Evolutionary conservation across 1,284 basidiomycete genomes (phyloP).

Genomic region (Puccinia novopanici): DNA sequence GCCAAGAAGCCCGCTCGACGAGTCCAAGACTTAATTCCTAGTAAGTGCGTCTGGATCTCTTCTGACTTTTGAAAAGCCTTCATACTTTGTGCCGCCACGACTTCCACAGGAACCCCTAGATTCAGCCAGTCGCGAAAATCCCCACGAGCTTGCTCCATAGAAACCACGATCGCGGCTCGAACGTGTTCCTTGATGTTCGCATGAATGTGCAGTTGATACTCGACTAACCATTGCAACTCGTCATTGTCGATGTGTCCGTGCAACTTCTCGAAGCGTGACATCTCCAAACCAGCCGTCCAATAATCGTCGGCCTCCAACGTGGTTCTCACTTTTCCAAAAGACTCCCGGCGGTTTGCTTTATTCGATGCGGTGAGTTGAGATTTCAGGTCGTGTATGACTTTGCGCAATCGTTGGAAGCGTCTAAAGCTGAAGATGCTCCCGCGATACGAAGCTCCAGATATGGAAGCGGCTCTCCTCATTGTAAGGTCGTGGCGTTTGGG

Average conservation of each 20-base stretch:
- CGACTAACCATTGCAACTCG: slow-evolving; percentile 3
- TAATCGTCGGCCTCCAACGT: not conserved
- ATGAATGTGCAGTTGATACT: slow-evolving; percentile 14
- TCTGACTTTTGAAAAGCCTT: slow-evolving; percentile 3
- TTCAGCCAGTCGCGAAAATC: slow-evolving; percentile 18
- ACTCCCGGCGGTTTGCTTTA: not conserved
- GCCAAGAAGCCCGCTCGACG: not conserved
- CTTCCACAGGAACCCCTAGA: not conserved
- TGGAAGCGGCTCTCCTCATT: not conserved
- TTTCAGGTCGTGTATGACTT: not conserved
- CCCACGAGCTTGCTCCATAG: not conserved
- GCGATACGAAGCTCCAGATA: not conserved
- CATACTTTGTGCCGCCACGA: not conserved
- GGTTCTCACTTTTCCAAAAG: not conserved
- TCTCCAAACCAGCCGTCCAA: slow-evolving; percentile 25
- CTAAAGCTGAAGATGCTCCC: not conserved
- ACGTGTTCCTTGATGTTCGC: slow-evolving; percentile 1
- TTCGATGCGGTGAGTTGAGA: not conserved
- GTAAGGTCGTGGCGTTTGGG: not conserved
- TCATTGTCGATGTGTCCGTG: not conserved
- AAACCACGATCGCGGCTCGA: not conserved
- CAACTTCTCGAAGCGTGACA: slow-evolving; percentile 10
- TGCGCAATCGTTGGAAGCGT: not conserved
- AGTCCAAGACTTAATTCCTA: slow-evolving; percentile 17
- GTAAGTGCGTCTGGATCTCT: slow-evolving; percentile 13